These are phyloP conservation scores for Rhynchospora tenuis DNA, from an alignment of 176 grass and related monocot genomes.

Conservation along the genomic window DNA sequence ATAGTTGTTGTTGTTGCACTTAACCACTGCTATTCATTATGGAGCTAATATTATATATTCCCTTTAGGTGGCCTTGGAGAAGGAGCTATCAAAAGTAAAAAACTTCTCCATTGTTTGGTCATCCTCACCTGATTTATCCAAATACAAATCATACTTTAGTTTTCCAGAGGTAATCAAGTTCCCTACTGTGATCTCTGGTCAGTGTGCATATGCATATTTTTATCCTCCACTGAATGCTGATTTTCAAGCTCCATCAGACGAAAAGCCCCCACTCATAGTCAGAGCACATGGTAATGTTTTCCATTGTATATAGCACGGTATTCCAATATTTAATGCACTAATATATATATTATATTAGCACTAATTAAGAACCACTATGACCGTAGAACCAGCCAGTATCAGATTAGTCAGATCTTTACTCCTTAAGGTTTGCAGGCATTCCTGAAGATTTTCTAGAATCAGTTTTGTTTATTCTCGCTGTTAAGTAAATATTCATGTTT, in stretches of 20 bases:
- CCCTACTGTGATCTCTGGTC: constrained; percentile 52
- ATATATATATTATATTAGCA: background rate
- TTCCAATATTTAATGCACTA: background rate
- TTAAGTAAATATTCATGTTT: background rate
- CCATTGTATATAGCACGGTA: background rate
- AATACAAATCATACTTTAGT: constrained; percentile 64
- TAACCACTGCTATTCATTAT: background rate
- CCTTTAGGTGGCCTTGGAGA: constrained; percentile 60
- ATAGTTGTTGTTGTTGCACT: background rate
- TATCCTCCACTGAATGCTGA: constrained; percentile 65
- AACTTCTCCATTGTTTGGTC: constrained; percentile 70
- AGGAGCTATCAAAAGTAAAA: constrained; percentile 40
- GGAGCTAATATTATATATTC: background rate
- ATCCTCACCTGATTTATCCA: constrained; percentile 44
- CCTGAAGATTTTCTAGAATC: background rate
- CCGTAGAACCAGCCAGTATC: background rate
- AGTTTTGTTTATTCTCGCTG: background rate
- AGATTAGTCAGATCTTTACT: background rate
- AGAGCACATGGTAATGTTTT: constrained; percentile 67
- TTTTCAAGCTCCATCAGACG: constrained; percentile 59
- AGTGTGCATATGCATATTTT: constrained; percentile 88
- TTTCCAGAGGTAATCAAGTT: constrained; percentile 75
- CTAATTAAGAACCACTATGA: background rate
- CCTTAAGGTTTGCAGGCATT: background rate
- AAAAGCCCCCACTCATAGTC: constrained; percentile 81